phyloP scores from a whole-genome alignment of 177 flowering plant genomes.

The Viscum album region DNA sequence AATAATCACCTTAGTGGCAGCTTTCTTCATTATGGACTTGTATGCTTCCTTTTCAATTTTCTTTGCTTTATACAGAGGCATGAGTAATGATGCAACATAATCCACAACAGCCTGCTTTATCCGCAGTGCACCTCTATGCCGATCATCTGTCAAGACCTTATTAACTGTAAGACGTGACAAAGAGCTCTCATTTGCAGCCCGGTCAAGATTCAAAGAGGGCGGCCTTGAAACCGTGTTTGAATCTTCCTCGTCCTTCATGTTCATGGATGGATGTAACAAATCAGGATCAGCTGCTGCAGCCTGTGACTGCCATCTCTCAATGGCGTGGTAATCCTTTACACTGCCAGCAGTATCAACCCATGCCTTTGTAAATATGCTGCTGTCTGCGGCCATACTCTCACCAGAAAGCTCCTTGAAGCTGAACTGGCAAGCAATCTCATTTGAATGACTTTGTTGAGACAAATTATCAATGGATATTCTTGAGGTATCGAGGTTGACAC shows the following conservation, averaged over 20 bases:
- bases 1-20: slow-evolving; percentile 65
- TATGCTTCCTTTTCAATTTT: slow-evolving; percentile 88
- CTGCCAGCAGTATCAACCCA: slow-evolving; percentile 87
- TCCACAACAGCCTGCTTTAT: slow-evolving; percentile 81
- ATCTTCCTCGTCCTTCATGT: slow-evolving; percentile 67
- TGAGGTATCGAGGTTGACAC: slow-evolving; percentile 59
- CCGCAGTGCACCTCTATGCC: slow-evolving; percentile 54
- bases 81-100: slow-evolving; percentile 80
- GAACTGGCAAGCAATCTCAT: slow-evolving; percentile 47
- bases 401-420: slow-evolving; percentile 76
- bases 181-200: slow-evolving; percentile 49
- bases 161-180: slow-evolving; percentile 54
- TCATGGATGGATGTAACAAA: slow-evolving; percentile 30
- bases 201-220: slow-evolving; percentile 31
- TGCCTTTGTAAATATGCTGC: slow-evolving; percentile 61
- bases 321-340: slow-evolving; percentile 73
- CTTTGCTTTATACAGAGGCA: slow-evolving; percentile 93
- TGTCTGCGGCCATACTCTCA: slow-evolving; percentile 74
- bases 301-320: slow-evolving; percentile 97
- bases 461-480: slow-evolving; percentile 58
- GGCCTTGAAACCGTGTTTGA: slow-evolving; percentile 39
- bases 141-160: slow-evolving; percentile 31
- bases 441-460: slow-evolving; percentile 64
- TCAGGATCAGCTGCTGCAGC: slow-evolving; percentile 74
- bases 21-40: slow-evolving; percentile 92